Base-by-base conservation (phyloP, 2,329 filamentous ascomycete species). In the Cercospora sesami region DNA sequence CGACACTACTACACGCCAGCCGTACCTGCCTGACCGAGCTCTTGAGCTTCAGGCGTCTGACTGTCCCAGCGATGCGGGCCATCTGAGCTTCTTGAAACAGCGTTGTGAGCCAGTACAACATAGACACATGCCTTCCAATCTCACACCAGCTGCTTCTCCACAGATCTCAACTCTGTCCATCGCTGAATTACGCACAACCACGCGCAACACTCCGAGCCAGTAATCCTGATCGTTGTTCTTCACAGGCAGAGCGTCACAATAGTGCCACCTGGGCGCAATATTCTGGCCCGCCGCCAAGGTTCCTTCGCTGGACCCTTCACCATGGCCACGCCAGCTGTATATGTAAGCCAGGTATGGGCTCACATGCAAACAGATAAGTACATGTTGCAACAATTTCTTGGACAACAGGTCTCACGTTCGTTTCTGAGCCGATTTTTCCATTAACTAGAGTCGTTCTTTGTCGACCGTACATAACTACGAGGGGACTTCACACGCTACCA, bases 121-220 rank as follows among this genome's bases (percentile, higher is more conserved):
- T 36, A 63, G 36, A 39, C 61, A 55, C 18, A 63, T 63, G 21
- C 61, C 61, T 63, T 63, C 61, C 31, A 31, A 63, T 63, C 30
- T 63, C 61, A 30, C 61, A 63, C 23, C 45, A 16, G 45, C 48
- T 31, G 28, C 10, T 36, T 33, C 42, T 33, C 60, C 39, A 31
- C 23, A 62, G 28, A 9, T 42, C 18, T 12, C 36, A n/a, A 26
- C 21, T 33, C 30, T 48, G 12, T 28, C 42, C 21, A 21, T 42
- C 60, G 21, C 39, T 23, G 28, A 39, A 23, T 31, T 42, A 26
- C 48, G 9, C 48, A 55, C 23, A 55, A 28, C 23, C 48, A 55
- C 23, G 48, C 48, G 23, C 48, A 23, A 26, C 9, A 5, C 23
- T 30, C 23, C 14, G 23, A 55, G 30, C 48, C 12, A 55, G 12